phyloP scores from a whole-genome alignment of 208 protist genomes.

The Crithidia acanthocephali region DNA sequence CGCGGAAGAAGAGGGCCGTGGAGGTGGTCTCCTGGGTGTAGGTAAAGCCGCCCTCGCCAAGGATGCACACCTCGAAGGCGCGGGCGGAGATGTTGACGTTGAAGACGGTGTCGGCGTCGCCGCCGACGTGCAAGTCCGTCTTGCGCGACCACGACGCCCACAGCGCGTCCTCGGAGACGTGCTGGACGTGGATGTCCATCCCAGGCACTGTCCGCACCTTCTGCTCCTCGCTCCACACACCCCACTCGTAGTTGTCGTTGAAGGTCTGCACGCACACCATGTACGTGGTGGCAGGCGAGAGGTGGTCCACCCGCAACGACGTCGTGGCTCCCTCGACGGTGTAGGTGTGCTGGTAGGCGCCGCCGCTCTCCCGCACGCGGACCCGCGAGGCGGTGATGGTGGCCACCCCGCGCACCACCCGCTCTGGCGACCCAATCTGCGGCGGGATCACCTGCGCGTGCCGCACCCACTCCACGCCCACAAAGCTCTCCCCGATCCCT shows the following conservation, averaged over 20 bases:
- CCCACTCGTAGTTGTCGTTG: slow-evolving; percentile 93
- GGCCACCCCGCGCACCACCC: slow-evolving; percentile 67
- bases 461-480: slow-evolving; percentile 80
- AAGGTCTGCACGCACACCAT: slow-evolving; percentile 89
- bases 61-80: slow-evolving; percentile 82
- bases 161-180: slow-evolving; percentile 90
- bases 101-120: slow-evolving; percentile 74
- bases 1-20: slow-evolving; percentile 87
- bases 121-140: slow-evolving; percentile 58
- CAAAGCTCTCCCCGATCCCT: slow-evolving; percentile 88
- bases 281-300: slow-evolving; percentile 87
- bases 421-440: slow-evolving; percentile 50
- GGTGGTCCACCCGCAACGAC: slow-evolving; percentile 62
- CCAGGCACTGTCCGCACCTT: slow-evolving; percentile 87
- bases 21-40: slow-evolving; percentile 75
- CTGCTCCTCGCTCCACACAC: slow-evolving; percentile 88
- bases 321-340: slow-evolving; percentile 72
- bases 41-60: slow-evolving; percentile 77
- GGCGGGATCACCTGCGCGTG: slow-evolving; percentile 66
- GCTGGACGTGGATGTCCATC: slow-evolving; percentile 84
- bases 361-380: slow-evolving; percentile 79
- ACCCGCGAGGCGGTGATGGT: slow-evolving; percentile 86
- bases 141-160: slow-evolving; percentile 86
- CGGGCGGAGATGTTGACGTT: slow-evolving; percentile 81
- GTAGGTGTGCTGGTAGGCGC: slow-evolving; percentile 65